Evolutionary conservation across 2,329 filamentous ascomycete species (phyloP).

Genomic region (Paraphoma sp.): DNA sequence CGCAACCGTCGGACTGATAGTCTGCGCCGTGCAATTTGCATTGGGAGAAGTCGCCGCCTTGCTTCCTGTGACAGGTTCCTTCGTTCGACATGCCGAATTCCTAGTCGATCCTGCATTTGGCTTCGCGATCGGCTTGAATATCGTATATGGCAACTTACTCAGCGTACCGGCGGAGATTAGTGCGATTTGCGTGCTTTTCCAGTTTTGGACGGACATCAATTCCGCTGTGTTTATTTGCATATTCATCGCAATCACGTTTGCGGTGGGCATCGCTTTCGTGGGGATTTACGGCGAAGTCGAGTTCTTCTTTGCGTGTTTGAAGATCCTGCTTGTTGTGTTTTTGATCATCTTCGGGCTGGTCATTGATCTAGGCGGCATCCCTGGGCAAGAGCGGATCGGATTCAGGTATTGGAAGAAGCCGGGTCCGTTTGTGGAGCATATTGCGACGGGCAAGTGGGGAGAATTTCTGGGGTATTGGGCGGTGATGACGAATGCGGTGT

Average conservation of each 20-base stretch:
- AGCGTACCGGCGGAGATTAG: conserved; percentile 40
- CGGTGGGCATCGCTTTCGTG: conserved; percentile 39
- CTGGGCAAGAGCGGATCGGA: conserved; percentile 50
- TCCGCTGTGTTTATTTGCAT: conserved; percentile 42
- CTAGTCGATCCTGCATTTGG: conserved; percentile 59
- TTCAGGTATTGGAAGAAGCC: conserved; percentile 73
- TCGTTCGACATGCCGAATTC: conserved; percentile 59
- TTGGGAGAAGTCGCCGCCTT: conserved; percentile 60
- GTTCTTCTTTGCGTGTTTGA: conserved; percentile 57
- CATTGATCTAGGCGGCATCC: conserved; percentile 37
- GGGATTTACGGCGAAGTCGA: conserved; percentile 52
- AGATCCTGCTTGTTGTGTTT: conserved; percentile 45
- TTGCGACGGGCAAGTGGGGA: conserved; percentile 63
- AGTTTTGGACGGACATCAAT: conserved; percentile 41
- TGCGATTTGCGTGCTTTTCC: conserved; percentile 34
- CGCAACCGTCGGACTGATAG: conserved; percentile 57
- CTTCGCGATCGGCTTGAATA: conserved; percentile 56
- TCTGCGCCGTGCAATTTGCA: conserved; percentile 59
- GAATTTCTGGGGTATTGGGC: conserved; percentile 66
- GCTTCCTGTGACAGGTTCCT: conserved; percentile 59
- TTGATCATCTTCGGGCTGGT: conserved; percentile 37
- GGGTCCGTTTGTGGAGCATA: conserved; percentile 55
- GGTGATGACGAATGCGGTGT: conserved; percentile 60
- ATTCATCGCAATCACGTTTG: conserved; percentile 41
- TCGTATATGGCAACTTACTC: conserved; percentile 65